Evolutionary conservation across 352 stramenopile species (phyloP), one percentile per base, ranked within the genome.

Genomic region (Globisporangium radiosum): DNA sequence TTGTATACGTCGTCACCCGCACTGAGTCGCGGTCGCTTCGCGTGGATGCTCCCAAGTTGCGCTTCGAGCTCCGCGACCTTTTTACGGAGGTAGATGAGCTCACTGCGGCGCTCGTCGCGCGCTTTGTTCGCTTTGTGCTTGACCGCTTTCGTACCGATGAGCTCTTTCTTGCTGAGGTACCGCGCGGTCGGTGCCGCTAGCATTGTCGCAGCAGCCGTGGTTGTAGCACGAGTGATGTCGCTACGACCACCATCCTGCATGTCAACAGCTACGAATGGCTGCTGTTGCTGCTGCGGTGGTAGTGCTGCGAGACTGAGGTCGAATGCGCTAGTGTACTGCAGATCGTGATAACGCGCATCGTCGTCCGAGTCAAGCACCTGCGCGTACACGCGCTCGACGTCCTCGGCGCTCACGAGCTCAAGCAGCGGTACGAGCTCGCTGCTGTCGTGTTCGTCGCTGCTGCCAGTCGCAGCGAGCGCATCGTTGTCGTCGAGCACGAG

Each of bases 1-100:
- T 5, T 47, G 42, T 5, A 19, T 43, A 25, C 25, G 25, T 33
- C 5, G 10, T 53, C 54, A 54, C 15, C 54, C 7, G 38, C 17
- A 19, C 11, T 44, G 6, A 40, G 19, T 4, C 53, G 42, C 19
- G 43, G 47, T 7, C 54, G 47, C 47, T 57, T 56, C 19, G 42
- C n/a, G 7, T 62, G 39, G n/a, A 62, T 33, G 0, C 17, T 17
- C 14, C 37, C 8, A 8, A 62, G 47, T 36, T 56, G 47, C 0
- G 47, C 19, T 33, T 62, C 56, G 15, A 62, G 40, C n/a, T 62
- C 56, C 9, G 36, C 8, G 11, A 62, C 47, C n/a, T 62, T 40
- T 6, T 62, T 56, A 9, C 56, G 56, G 6, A 62, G n/a, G 37
- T 62, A 62, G 25, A 62, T 50, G 37, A 62, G 56, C 47, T 62